A percentile compares a stretch with the other conserved stretches of the same genome.
Conservation (phyloP, 768 basidiomycete genomes). For the Tulasnella sp. region DNA sequence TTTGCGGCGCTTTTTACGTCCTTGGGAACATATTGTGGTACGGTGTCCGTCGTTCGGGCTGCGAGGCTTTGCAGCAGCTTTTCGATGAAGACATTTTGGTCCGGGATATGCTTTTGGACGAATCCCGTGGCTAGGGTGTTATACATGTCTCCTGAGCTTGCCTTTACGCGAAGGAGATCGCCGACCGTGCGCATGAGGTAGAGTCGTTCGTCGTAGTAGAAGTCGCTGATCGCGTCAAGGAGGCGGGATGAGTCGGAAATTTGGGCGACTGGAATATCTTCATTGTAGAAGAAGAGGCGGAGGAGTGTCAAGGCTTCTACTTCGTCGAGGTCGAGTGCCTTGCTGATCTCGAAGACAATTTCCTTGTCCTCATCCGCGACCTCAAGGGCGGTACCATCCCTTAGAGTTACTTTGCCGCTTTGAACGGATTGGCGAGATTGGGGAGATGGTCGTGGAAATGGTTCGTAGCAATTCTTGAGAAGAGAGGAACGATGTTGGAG, state of each 20-base stretch:
- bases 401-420: slow-evolving; percentile 67
- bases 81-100: slow-evolving; percentile 65
- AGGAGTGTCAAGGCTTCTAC: slow-evolving; percentile 74
- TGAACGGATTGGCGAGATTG: slow-evolving; percentile 69
- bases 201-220: slow-evolving; percentile 81
- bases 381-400: slow-evolving; percentile 62
- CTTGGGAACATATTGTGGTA: slow-evolving; percentile 44
- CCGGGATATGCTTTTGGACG: slow-evolving; percentile 64
- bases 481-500: slow-evolving; percentile 60
- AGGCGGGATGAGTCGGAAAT: slow-evolving; percentile 42
- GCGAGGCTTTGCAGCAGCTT: slow-evolving; percentile 64
- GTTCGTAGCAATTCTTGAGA: slow-evolving; percentile 60
- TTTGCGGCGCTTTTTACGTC: slow-evolving; percentile 61
- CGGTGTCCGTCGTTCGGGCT: slow-evolving; percentile 39
- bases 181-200: slow-evolving; percentile 69
- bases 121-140: slow-evolving; percentile 58
- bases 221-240: slow-evolving; percentile 72
- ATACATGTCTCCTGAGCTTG: slow-evolving; percentile 58
- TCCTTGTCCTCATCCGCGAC: slow-evolving; percentile 74
- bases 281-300: slow-evolving; percentile 77
- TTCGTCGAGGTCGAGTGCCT: slow-evolving; percentile 75
- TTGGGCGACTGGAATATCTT: slow-evolving; percentile 20
- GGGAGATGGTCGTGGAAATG: slow-evolving; percentile 71
- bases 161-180: slow-evolving; percentile 73
- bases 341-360: slow-evolving; percentile 70